A percentile compares a stretch with the other conserved stretches of the same genome.
These are phyloP conservation scores for Blechomonas ayalai DNA, from an alignment of 208 protist species.

Conservation along the genomic window DNA sequence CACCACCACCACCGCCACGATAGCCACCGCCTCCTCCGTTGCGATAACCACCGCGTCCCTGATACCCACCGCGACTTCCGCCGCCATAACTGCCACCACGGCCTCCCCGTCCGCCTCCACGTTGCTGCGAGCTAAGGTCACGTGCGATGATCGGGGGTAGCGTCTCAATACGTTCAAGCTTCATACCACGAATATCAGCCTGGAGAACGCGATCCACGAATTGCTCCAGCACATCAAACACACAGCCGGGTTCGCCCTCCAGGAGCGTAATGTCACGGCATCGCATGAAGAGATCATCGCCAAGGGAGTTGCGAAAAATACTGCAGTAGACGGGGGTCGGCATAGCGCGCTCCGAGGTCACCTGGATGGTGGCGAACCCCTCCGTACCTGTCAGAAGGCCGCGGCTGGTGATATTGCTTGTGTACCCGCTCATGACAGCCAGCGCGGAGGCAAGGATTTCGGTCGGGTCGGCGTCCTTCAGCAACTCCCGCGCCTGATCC, in stretches of 20 bases:
- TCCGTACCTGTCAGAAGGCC: constrained; percentile 75
- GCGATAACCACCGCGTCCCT: constrained; percentile 11
- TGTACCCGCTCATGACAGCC: constrained; percentile 90
- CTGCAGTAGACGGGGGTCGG: constrained; percentile 82
- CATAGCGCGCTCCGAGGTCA: constrained; percentile 58
- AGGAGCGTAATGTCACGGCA: constrained; percentile 83
- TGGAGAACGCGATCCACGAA: constrained; percentile 45
- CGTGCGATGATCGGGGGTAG: constrained; percentile 82
- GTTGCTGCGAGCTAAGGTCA: constrained; percentile 43
- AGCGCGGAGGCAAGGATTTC: constrained; percentile 85
- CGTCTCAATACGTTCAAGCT: constrained; percentile 51
- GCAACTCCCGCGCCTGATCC: constrained; percentile 76
- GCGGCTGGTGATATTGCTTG: constrained; percentile 73
- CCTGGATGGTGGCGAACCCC: constrained; percentile 69
- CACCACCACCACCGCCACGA: constrained; percentile 14
- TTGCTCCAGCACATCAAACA: constrained; percentile 84
- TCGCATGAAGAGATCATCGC: constrained; percentile 69
- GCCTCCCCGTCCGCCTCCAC: constrained; percentile 31
- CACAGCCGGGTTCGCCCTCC: constrained; percentile 77
- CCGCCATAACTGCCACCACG: constrained; percentile 9
- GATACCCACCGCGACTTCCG: constrained; percentile 11
- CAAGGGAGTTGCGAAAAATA: constrained; percentile 81
- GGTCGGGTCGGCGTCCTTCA: constrained; percentile 82
- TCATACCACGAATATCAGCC: constrained; percentile 60
- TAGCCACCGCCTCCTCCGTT: constrained; percentile 7